Evolutionary conservation across 2,329 filamentous ascomycete species (phyloP), one percentile per base, ranked within the genome.

Genomic region (Penicillium thymicola): DNA sequence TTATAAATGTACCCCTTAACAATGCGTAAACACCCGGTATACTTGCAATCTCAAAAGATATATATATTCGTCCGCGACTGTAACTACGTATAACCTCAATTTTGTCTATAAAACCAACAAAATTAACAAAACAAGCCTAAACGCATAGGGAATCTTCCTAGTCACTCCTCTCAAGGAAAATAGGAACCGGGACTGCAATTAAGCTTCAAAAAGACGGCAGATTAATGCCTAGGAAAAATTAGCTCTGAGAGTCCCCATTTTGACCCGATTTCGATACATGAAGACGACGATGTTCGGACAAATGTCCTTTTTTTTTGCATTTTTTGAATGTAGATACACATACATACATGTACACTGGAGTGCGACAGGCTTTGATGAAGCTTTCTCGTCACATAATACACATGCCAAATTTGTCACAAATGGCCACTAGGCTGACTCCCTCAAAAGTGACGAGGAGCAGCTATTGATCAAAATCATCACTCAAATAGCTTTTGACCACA

Each of bases 141-240:
- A 40, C 4, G 10, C n/a, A 21, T 21, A 7, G 5, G 0, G 13
- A 10, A 7, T 21, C n/a, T 3, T n/a, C 4, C 5, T 2, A 41
- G 13, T 4, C 38, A 23, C 5, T 9, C 5, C 7, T 6, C 0
- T 23, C 1, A 7, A 14, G 0, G 8, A 2, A 14, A 23, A 0
- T 1, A 3, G 14, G 11, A 23, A 23, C 8, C 10, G 3, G 7
- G 5, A 14, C 5, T 0, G 5, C 9, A 7, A 14, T 23, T 2
- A 8, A 14, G 2, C 6, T 8, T 5, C 2, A 5, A 16, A 21
- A 11, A 14, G 1, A 42, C 3, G 2, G 21, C 9, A 10, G 2
- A 32, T 21, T 10, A 2, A 32, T 10, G 13, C 28, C n/a, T 3
- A 32, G 28, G 8, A 21, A 23, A 6, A 21, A 21, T 16, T 14